Evolutionary conservation across 2,329 filamentous ascomycete species (phyloP).

Genomic region (Alternaria gansuensis): DNA sequence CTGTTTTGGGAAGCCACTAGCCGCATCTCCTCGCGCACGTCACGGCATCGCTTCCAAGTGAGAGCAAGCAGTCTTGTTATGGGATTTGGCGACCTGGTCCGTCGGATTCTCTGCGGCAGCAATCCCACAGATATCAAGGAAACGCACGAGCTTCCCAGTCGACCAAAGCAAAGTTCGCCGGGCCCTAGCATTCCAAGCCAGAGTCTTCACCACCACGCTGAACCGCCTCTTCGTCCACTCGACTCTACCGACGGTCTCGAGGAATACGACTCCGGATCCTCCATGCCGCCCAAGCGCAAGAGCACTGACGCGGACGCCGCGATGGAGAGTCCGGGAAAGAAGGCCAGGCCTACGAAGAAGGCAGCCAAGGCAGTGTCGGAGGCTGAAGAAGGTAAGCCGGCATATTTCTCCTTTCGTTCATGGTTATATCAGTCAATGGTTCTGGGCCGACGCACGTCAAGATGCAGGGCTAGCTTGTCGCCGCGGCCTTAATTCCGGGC

Average conservation of each 20-base stretch:
- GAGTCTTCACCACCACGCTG: constrained; percentile 2
- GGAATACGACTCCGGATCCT: constrained; percentile 1
- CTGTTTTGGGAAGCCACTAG: constrained; percentile 7
- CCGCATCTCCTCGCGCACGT: constrained; percentile 6
- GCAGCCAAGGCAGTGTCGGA: not conserved
- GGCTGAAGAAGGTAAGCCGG: constrained; percentile 10
- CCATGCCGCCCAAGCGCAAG: constrained; percentile 27
- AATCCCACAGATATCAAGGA: constrained; percentile 20
- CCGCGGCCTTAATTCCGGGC: constrained; percentile 23
- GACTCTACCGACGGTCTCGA: constrained; percentile 6
- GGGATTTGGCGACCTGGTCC: constrained; percentile 8
- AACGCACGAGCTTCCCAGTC: constrained; percentile 17
- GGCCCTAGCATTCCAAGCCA: not conserved
- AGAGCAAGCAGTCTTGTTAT: constrained; percentile 15
- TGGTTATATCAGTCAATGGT: not conserved
- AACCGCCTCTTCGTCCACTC: not conserved
- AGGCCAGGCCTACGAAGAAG: constrained; percentile 12
- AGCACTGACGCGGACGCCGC: constrained; percentile 4
- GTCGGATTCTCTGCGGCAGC: constrained; percentile 16
- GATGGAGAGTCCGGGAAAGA: constrained; percentile 14
- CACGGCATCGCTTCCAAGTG: constrained; percentile 12
- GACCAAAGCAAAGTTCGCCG: constrained; percentile 6
- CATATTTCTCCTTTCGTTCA: not conserved
- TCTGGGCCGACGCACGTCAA: constrained; percentile 7
- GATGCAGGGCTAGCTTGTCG: constrained; percentile 13